Base-by-base conservation (phyloP, 306 rosid species). In the Inga leiocalycina region DNA sequence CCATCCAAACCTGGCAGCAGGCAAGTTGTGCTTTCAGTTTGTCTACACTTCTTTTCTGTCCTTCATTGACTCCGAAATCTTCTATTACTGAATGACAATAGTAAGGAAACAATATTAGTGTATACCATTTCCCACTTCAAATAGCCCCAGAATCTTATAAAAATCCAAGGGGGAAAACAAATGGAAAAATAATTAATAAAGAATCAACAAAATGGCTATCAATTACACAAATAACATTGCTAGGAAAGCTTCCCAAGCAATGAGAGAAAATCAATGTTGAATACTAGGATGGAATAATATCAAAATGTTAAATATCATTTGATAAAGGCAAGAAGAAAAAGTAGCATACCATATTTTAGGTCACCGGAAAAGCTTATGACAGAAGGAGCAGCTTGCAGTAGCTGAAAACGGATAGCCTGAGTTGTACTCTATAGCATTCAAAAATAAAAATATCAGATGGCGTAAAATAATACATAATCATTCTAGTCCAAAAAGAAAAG, bases 1-100 rank as follows among this genome's bases (percentile, higher is more conserved):
- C 98, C 99, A 95, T 90, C 99, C 98, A 95, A 84, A 93, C 93
- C 86, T 76, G 86, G 88, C 89, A 90, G 78, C 80, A 84, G 68
- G 91, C 86, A 57, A 83, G 86, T 37, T 91, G 87, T 71, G 46
- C 77, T 68, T 82, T 88, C 81, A 95, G 80, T 77, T 90, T 84
- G 43, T 92, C 93, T 76, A 89, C 71, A 57, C 39, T 87, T 81
- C 52, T 84, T 35, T 57, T 69, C 83, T 88, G 88, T 64, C 81
- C 83, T 88, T 84, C 90, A 30, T 86, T 79, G 79, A 85, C 80
- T 44, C 83, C 94, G 84, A 80, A 81, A 71, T 89, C 94, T 82
- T 91, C 96, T 74, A 90, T 92, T 41, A 81, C 99, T 95, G 90
- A 85, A 88, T 72, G 56, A 41, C 80, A 43, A 72, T 66, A 80